Percentiles rank a stretch among this genome's conserved stretches.
Conservation (phyloP, 768 basidiomycete genomes). For the Panellus pusillus region DNA sequence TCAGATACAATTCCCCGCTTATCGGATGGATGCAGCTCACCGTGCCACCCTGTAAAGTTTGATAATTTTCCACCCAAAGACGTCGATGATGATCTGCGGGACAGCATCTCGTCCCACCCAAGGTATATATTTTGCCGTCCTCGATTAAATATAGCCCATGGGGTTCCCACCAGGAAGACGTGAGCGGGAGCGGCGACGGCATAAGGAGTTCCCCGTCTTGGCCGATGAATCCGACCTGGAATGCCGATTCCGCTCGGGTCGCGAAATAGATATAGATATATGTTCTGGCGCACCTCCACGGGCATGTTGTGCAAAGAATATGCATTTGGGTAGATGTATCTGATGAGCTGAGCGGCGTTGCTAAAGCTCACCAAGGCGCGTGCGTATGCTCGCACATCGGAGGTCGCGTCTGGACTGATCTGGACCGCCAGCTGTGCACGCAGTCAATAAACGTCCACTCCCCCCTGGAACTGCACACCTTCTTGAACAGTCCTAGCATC, state of each 20-base stretch:
- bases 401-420: conserved; percentile 47
- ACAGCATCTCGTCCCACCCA: conserved; percentile 54
- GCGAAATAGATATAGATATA: not conserved
- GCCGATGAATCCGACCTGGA: conserved; percentile 16
- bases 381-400: conserved; percentile 50
- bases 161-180: conserved; percentile 47
- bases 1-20: no score
- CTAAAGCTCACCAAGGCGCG: conserved; percentile 48
- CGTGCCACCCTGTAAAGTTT: conserved; percentile 46
- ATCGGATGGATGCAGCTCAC: conserved; percentile 28
- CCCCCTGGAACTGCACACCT: conserved; percentile 30
- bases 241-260: not conserved
- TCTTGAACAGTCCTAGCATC: conserved; percentile 48
- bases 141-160: conserved; percentile 58
- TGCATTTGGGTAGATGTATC: conserved; percentile 52
- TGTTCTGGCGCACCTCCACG: conserved; percentile 19
- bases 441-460: no score
- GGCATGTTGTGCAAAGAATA: conserved; percentile 57
- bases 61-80: conserved; percentile 45
- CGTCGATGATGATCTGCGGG: conserved; percentile 50
- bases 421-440: conserved; percentile 39
- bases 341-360: conserved; percentile 44
- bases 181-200: conserved; percentile 47
- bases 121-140: conserved; percentile 57
- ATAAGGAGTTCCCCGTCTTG: conserved; percentile 44